Conservation (phyloP, 1,139 yeast genomes). For the Meyerozyma smithsonii region DNA sequence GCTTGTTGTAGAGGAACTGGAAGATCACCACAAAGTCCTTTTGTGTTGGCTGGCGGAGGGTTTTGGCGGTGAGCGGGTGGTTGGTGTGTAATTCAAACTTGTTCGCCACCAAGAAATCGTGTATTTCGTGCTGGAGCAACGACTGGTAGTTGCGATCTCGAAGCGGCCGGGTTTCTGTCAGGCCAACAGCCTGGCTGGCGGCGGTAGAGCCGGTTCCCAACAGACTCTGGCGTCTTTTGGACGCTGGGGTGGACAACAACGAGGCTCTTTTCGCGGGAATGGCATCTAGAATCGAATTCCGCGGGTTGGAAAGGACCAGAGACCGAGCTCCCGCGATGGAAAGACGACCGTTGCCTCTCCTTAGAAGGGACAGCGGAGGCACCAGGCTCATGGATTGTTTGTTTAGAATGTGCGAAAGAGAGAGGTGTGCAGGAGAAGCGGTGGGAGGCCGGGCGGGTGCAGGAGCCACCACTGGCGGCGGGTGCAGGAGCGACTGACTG, state of each 20-base stretch:
- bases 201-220: constrained; percentile 5
- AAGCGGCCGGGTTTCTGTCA: constrained; percentile 51
- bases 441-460: too few species aligned
- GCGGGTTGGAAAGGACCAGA: constrained; percentile 1
- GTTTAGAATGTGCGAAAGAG: background rate
- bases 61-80: constrained; percentile 61
- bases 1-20: constrained; percentile 68
- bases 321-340: background rate
- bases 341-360: constrained; percentile 1
- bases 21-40: constrained; percentile 77
- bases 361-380: constrained; percentile 1
- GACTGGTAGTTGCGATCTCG: constrained; percentile 67
- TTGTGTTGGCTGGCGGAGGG: constrained; percentile 78
- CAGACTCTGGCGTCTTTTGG: constrained; percentile 28
- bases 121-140: constrained; percentile 60
- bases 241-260: constrained; percentile 37
- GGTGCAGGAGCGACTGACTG: too few species aligned
- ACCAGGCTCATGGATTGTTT: constrained; percentile 1
- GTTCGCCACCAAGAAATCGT: constrained; percentile 57
- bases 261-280: constrained; percentile 28
- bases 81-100: constrained; percentile 72
- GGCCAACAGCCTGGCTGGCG: constrained; percentile 1
- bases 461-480: too few species aligned
- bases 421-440: background rate
- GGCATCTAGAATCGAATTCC: constrained; percentile 5